A percentile compares a stretch with the other conserved stretches of the same genome.
Conservation (phyloP, 805 yeast genomes). For the Dipodascus geniculatus region DNA sequence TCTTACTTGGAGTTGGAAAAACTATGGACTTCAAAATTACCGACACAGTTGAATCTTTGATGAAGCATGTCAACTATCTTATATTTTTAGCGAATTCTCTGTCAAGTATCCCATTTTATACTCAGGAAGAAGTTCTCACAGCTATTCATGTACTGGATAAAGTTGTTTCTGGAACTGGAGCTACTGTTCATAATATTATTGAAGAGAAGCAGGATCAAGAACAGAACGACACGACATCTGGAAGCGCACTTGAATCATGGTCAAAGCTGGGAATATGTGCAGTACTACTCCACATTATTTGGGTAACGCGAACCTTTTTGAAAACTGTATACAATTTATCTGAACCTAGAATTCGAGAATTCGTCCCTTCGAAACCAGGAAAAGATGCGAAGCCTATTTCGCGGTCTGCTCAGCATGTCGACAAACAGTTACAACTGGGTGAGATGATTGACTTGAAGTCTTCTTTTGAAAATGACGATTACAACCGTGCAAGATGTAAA, state of each 20-base stretch:
- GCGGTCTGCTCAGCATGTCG: neutral
- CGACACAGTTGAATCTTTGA: constrained; percentile 13
- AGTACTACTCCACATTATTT: constrained; percentile 6
- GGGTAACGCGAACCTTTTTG: constrained; percentile 7
- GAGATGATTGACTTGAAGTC: neutral
- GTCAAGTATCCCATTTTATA: constrained; percentile 27
- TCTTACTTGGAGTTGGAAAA: constrained; percentile 27
- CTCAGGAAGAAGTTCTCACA: constrained; percentile 41
- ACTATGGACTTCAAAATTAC: constrained; percentile 23
- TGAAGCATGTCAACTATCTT: constrained; percentile 21
- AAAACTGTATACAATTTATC: constrained; percentile 6
- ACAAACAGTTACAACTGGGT: neutral
- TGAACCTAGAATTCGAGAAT: constrained; percentile 11
- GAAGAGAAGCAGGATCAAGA: constrained; percentile 4
- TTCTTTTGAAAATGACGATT: neutral
- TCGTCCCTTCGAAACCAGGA: constrained; percentile 7
- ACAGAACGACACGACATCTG: neutral
- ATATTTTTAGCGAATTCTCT: constrained; percentile 32
- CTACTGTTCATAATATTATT: constrained; percentile 2
- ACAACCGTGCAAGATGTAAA: neutral
- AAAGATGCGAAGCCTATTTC: neutral
- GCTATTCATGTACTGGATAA: constrained; percentile 35
- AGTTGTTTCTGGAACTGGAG: constrained; percentile 31
- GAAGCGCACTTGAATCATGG: constrained; percentile 3
- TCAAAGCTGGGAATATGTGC: constrained; percentile 5